Base-by-base conservation (phyloP, 83 land plant species). In the Isoetes engelmannii region DNA sequence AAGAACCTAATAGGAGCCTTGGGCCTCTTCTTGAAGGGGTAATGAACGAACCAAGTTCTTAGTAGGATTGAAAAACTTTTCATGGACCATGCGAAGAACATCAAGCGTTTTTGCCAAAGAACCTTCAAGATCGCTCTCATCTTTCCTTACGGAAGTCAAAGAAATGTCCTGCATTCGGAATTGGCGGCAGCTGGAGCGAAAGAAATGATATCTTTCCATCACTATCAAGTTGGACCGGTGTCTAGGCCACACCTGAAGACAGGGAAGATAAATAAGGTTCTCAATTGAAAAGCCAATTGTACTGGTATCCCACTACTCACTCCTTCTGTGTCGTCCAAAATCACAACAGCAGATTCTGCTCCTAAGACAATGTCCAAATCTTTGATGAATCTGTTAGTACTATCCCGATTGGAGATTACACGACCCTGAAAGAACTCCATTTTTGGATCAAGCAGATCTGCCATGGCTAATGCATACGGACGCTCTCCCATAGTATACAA, bases 321-420 rank as follows among this genome's bases (percentile, higher is more conserved):
- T 7, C 17, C 63, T 48, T 67, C 63, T 5, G 69, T 67, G 61
- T 67, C 69, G 15, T 67, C 69, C 9, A 67, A n/a, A 45, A 67
- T 67, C n/a, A 67, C 5, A 7, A 47, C 61, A 47, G 69, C 69
- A 5, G 61, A 47, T 8, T 67, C 61, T 18, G 69, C 83, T 64
- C 99, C 97, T 48, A 95, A 48, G 10, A 95, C 89, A 19, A 95
- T 86, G 82, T 95, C 97, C 65, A 95, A 87, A 59, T 91, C 97
- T 75, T 95, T 95, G 65, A 86, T 87, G 78, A 85, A 83, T 15
- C 81, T 79, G 15, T 77, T 76, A 4, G 99, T 90, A 77, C 97
- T 85, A 61, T 95, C 99, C 57, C 78, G 73, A 71, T 87, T 84
- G 55, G 97, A 85, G 59, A 95, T 95, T 3, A 95, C 84, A 69